Conservation (phyloP, 1,284 basidiomycete genomes). For the Boletus sp. region DNA sequence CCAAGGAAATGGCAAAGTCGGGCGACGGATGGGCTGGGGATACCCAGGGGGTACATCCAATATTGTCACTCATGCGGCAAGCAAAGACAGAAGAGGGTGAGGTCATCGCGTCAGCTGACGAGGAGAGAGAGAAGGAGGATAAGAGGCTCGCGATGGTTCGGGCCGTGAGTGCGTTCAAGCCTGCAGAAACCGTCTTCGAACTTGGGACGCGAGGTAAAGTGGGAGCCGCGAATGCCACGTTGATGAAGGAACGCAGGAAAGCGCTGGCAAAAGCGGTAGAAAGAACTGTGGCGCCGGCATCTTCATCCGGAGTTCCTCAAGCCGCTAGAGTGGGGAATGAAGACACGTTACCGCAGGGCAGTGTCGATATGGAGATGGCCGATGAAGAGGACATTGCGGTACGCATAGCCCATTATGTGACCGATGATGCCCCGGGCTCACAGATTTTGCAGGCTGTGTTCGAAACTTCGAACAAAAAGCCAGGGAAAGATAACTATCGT, state of each 20-base stretch:
- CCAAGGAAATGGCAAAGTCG: conserved; percentile 84
- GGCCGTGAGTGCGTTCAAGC: conserved; percentile 80
- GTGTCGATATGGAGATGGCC: conserved; percentile 61
- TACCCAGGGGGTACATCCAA: conserved; percentile 65
- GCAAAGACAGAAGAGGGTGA: conserved; percentile 33
- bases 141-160: conserved; percentile 71
- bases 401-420: conserved; percentile 22
- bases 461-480: conserved; percentile 52
- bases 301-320: conserved; percentile 34
- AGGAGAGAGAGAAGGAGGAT: conserved; percentile 42
- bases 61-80: conserved; percentile 43
- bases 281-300: conserved; percentile 41
- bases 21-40: conserved; percentile 70
- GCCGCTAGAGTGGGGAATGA: conserved; percentile 40
- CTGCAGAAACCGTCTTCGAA: conserved; percentile 92
- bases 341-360: conserved; percentile 25
- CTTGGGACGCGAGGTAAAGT: conserved; percentile 73
- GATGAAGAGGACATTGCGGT: conserved; percentile 77
- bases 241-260: conserved; percentile 91
- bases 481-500: conserved; percentile 52
- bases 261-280: conserved; percentile 66
- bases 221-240: conserved; percentile 57
- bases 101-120: conserved; percentile 18
- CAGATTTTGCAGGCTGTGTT: conserved; percentile 64
- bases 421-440: conserved; percentile 12